A percentile compares a stretch with the other conserved stretches of the same genome.
Conservation (phyloP, 2,329 filamentous ascomycete genomes). For the Ceratocystiopsis minuta region DNA sequence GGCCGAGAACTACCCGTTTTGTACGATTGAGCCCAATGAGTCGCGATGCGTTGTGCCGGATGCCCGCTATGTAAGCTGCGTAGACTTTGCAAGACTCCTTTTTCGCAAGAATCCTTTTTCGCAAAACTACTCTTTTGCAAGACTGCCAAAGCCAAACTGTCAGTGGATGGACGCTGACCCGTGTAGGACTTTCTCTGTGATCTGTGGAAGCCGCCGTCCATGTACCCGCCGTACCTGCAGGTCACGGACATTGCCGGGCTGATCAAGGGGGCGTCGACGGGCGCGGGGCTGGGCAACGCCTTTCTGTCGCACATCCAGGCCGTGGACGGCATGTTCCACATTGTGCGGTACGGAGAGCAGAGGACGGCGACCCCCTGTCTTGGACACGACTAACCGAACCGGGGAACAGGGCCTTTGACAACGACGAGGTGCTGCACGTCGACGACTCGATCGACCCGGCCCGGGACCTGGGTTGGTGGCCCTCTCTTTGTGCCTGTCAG, state of each 20-base stretch:
- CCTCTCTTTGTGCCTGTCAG: neutral
- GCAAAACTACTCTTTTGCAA: no score
- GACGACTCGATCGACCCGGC: constrained; percentile 27
- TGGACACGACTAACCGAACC: neutral
- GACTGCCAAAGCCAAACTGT: neutral
- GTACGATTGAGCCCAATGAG: constrained; percentile 28
- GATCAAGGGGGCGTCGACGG: constrained; percentile 26
- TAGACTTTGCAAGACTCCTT: neutral
- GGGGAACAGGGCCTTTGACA: constrained; percentile 22
- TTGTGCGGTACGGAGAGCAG: constrained; percentile 18
- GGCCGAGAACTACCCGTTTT: constrained; percentile 27
- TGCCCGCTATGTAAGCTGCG: constrained; percentile 22
- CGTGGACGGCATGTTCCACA: constrained; percentile 27
- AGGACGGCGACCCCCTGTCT: no score
- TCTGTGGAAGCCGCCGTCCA: constrained; percentile 26
- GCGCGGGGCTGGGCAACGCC: constrained; percentile 26
- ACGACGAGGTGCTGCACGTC: constrained; percentile 26
- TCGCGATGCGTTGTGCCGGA: constrained; percentile 27
- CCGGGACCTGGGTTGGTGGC: constrained; percentile 21
- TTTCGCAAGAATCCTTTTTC: neutral
- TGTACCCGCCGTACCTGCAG: constrained; percentile 26
- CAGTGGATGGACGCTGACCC: neutral
- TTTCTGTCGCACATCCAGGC: constrained; percentile 28
- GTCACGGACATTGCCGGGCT: constrained; percentile 27
- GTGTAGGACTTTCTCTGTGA: constrained; percentile 25